These are phyloP conservation scores for Suhomyces canberraensis DNA, from an alignment of 805 yeast species.

Conservation along the genomic window DNA sequence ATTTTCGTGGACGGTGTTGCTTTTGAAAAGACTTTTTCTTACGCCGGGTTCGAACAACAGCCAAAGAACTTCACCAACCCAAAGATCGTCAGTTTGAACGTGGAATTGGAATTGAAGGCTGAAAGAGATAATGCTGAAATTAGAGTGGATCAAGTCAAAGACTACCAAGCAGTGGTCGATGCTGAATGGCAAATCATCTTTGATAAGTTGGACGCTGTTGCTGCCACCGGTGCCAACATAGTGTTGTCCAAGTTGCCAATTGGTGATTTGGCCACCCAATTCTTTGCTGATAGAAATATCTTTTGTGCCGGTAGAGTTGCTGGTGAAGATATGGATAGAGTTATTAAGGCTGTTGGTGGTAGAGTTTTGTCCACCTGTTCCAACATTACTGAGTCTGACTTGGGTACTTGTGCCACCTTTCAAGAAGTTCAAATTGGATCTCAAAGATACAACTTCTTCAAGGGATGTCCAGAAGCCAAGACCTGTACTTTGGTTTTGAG, in stretches of 20 bases:
- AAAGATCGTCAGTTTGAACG: conserved; percentile 78
- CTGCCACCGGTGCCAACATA: conserved; percentile 83
- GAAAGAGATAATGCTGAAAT: conserved; percentile 99
- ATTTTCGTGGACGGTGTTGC: conserved; percentile 91
- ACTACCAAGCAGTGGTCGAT: conserved; percentile 94
- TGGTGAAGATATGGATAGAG: conserved; percentile 86
- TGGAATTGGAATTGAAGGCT: conserved; percentile 94
- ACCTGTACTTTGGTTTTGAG: conserved; percentile 91
- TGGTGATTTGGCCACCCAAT: conserved; percentile 98
- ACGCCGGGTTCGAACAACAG: conserved; percentile 98
- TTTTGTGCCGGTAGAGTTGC: conserved; percentile 97
- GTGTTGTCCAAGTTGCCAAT: conserved; percentile 93
- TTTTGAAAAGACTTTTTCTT: conserved; percentile 93
- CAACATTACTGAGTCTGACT: conserved; percentile 63
- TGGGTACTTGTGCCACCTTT: conserved; percentile 81
- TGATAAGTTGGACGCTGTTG: conserved; percentile 79
- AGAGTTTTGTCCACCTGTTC: conserved; percentile 71
- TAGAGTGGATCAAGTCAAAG: conserved; percentile 87
- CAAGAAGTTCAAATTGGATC: conserved; percentile 96
- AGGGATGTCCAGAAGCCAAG: conserved; percentile 88
- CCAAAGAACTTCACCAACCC: conserved; percentile 83
- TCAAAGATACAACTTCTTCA: conserved; percentile 89
- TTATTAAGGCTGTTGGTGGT: conserved; percentile 92
- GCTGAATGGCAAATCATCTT: conserved; percentile 98
- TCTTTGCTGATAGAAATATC: conserved; percentile 90